Conservation (phyloP, 2,329 filamentous ascomycete species). For the Pyrenophora tritici-repentis region DNA sequence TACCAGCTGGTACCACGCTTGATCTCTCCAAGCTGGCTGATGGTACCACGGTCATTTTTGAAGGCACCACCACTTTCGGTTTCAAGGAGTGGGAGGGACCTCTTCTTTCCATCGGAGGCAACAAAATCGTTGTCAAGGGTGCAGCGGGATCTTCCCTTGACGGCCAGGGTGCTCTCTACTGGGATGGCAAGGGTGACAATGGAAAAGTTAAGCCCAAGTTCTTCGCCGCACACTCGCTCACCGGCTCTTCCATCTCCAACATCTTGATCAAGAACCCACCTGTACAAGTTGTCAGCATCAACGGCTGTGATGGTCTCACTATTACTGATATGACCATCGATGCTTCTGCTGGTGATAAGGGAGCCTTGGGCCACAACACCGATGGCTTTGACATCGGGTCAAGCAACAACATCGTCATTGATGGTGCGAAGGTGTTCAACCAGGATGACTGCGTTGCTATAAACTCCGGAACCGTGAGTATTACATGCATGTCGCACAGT, state of each 20-base stretch:
- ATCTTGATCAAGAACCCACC: slow-evolving; percentile 60
- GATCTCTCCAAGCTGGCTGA: slow-evolving; percentile 59
- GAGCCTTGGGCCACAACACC: slow-evolving; percentile 53
- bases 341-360: slow-evolving; percentile 58
- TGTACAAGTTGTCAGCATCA: slow-evolving; percentile 57
- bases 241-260: slow-evolving; percentile 54
- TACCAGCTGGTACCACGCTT: slow-evolving; percentile 63
- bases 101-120: slow-evolving; percentile 63
- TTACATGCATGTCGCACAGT: slow-evolving; percentile 2
- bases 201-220: slow-evolving; percentile 57
- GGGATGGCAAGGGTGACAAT: slow-evolving; percentile 54
- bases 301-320: slow-evolving; percentile 50
- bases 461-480: slow-evolving; percentile 56
- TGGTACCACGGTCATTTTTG: slow-evolving; percentile 63
- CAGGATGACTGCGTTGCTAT: slow-evolving; percentile 65
- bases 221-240: slow-evolving; percentile 60
- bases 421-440: slow-evolving; percentile 58
- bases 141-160: slow-evolving; percentile 60
- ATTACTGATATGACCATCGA: slow-evolving; percentile 60
- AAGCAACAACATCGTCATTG: slow-evolving; percentile 55
- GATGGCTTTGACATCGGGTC: slow-evolving; percentile 62
- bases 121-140: slow-evolving; percentile 63
- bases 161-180: slow-evolving; percentile 61
- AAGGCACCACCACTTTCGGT: slow-evolving; percentile 67
- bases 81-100: slow-evolving; percentile 69